Evolutionary conservation across 2,329 filamentous ascomycete genomes (phyloP), one percentile per base, ranked within the genome.

Genomic region (Pestalotiopsis sp.): DNA sequence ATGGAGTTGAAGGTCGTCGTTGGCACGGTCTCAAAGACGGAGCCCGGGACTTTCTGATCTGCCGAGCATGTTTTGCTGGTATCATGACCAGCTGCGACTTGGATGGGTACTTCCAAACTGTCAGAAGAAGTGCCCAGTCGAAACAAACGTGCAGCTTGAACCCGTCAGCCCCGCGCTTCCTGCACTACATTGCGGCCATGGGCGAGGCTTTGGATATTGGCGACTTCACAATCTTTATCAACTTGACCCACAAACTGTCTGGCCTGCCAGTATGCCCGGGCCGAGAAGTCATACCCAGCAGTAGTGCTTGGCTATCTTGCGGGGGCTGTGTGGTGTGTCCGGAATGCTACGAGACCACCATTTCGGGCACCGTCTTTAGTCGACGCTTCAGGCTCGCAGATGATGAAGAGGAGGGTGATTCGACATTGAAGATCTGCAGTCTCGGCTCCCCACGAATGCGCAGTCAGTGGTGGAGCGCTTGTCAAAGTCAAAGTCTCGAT

Each of bases 401-500:
- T 12, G 4, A n/a, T 4, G 60, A 9, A 2, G 12, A 52, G 12
- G 3, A n/a, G 3, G 36, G 4, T 2, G 45, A 64, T 14, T 9
- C 36, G 4, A 31, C 20, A 4, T 25, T 36, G 17, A 61, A 36
- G 11, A 38, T 61, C 36, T 66, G 67, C 14, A 61, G 56, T 49
- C 31, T 68, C 13, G 58, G 23, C 9, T 65, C 67, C n/a, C 27
- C 52, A 3, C 56, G 62, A 6, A 68, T 68, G 67, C 61, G 56
- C 2, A 12, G 5, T 23, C 23, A n/a, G 13, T 68, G 61, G 61
- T 52, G 31, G 4, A 52, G 45, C 11, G 67, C 67, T 3, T 64
- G 67, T 17, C 52, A 25, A 41, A 17, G 57, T 13, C 45, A 25
- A 9, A 27, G n/a, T 27, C 56, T 68, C 4, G 17, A 68, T n/a